Base-by-base conservation (phyloP, 1,284 basidiomycete species). In the Coniophora puteana region DNA sequence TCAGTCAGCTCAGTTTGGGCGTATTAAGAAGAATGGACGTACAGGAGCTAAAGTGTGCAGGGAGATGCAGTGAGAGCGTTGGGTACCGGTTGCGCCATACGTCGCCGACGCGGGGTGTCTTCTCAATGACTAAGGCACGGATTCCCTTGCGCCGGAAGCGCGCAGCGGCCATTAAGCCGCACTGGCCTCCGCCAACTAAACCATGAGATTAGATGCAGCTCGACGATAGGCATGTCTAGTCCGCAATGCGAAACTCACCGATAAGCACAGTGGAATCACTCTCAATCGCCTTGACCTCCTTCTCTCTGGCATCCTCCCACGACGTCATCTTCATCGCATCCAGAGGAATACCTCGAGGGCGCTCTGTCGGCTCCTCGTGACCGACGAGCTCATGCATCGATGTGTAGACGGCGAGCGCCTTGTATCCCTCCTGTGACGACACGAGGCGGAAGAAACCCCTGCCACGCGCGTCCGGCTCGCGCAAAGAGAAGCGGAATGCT, bases 31-130 rank as follows among this genome's bases (percentile, higher is more conserved):
- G n/a, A n/a, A n/a, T n/a, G n/a, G n/a, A n/a, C n/a, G 45, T 25
- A 56, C 54, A 43, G 51, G 14, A 61, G 32, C 38, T 59, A 59
- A 36, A 52, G 55, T 45, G 53, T 49, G 8, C 23, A 52, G 41
- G 51, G 41, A 13, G 3, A 30, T 57, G 55, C 56, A 59, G n/a
- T n/a, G n/a, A n/a, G 20, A 53, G 17, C 12, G 45, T 22, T 10
- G 48, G 41, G 41, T 53, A 51, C n/a, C 51, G 45, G 26, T n/a
- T 30, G n/a, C 51, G 31, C 51, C 51, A 52, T 13, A 20, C 42
- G 29, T 51, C 34, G 2, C 51, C 49, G 12, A 51, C 37, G 13
- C 36, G 17, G 4, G 20, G 8, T 2, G 27, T 30, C 17, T 36
- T 50, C 29, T 52, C 51, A 25, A 52, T 31, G 10, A 52, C 25